phyloP scores from a whole-genome alignment of 2,329 filamentous ascomycete species.

The Colletotrichum godetiae region DNA sequence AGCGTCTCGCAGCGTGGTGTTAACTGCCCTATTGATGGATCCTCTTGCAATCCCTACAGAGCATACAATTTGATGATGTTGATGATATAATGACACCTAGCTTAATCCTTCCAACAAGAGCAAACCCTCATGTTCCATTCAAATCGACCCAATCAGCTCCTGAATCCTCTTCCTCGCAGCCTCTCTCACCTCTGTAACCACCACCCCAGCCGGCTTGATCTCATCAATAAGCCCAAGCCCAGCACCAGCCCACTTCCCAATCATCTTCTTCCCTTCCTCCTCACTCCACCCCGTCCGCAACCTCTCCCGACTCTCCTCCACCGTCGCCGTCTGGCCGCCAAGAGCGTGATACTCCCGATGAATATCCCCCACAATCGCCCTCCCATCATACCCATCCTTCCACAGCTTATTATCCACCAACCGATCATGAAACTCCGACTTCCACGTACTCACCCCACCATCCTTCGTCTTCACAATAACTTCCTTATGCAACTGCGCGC shows the following conservation, averaged over 20 bases:
- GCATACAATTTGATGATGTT: not conserved
- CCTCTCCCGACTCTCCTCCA: slow-evolving; percentile 53
- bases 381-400: slow-evolving; percentile 56
- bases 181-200: slow-evolving; percentile 54
- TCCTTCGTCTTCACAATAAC: slow-evolving; percentile 54
- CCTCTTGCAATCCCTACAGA: not conserved
- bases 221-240: slow-evolving; percentile 58
- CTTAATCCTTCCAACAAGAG: not conserved
- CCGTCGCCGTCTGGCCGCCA: slow-evolving; percentile 21
- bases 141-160: slow-evolving; percentile 40
- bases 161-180: slow-evolving; percentile 49
- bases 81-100: not conserved
- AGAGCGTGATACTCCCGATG: slow-evolving; percentile 51
- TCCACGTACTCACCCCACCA: slow-evolving; percentile 57
- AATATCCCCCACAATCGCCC: slow-evolving; percentile 52
- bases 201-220: slow-evolving; percentile 52
- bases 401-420: slow-evolving; percentile 52
- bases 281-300: slow-evolving; percentile 50
- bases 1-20: not conserved
- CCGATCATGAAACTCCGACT: slow-evolving; percentile 59
- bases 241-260: slow-evolving; percentile 55
- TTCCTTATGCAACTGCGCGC: slow-evolving; percentile 53
- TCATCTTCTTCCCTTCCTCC: slow-evolving; percentile 46
- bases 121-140: not conserved
- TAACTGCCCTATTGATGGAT: not conserved